Base-by-base conservation (phyloP, 768 basidiomycete genomes). In the Tricholoma furcatifolium region DNA sequence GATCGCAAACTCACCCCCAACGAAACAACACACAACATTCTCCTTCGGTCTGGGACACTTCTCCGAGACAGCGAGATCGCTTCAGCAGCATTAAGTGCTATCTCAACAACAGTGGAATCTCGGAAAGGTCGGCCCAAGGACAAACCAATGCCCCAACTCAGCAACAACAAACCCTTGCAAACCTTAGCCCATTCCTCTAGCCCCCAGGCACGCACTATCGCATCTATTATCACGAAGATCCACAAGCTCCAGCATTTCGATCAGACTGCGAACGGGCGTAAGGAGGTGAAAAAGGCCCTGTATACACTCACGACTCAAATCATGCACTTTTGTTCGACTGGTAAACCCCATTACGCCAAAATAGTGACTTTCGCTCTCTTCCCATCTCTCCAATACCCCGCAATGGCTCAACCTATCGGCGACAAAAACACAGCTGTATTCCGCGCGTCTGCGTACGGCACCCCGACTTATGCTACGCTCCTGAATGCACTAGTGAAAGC, bases 401-500 rank as follows among this genome's bases (percentile, higher is more conserved):
- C 34, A 49, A 61, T 2, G 44, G 73, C 45, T 1, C 9, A 27
- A 32, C 34, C 31, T 58, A 70, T 77, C 54, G 11, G 18, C 2
- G 34, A 62, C 32, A 57, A 60, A 14, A 57, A 70, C 34, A 63
- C 63, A 18, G 69, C 63, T 34, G 57, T 84, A 36, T 18, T 56
- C 4, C 77, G 75, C 9, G 80, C 79, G 2, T 71, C 79, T 9
- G 45, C 38, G 3, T 76, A 79, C 20, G 90, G 88, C 0, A 87
- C 90, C 0, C 64, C 76, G 51, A 73, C 87, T 54, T 82, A 88
- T 58, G 72, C 81, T 1, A 66, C 74, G 2, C 65, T 91, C 9
- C 65, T 93, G 30, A 80, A 83, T 53, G 84, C 83, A 0, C 67
- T 91, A 38, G 63, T 69, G 51, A 87, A 87, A 58, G 69, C 76